Evolutionary conservation across 2,329 filamentous ascomycete genomes (phyloP).

Genomic region (Venturia asperata): DNA sequence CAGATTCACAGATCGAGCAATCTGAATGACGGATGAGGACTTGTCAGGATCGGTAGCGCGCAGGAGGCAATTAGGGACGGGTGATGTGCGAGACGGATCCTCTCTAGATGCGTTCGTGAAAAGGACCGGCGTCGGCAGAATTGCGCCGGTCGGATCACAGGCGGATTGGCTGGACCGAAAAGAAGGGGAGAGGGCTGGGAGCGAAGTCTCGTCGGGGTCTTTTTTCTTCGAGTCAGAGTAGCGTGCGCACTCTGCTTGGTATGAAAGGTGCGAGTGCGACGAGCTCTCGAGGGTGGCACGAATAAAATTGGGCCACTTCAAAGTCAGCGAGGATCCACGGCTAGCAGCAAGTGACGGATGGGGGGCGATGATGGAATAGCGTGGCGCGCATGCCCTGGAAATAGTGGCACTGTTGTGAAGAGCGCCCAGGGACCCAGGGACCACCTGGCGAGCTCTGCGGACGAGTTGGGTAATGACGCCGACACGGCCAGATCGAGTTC

Average conservation of each 20-base stretch:
- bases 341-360: constrained; percentile 27
- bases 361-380: constrained; percentile 26
- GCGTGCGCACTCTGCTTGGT: constrained; percentile 2
- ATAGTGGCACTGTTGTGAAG: constrained; percentile 25
- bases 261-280: constrained; percentile 10
- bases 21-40: constrained; percentile 24
- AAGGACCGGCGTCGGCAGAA: constrained; percentile 34
- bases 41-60: constrained; percentile 35
- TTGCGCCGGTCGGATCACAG: constrained; percentile 29
- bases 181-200: background rate
- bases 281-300: constrained; percentile 1
- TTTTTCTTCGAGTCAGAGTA: constrained; percentile 15
- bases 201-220: constrained; percentile 18
- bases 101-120: constrained; percentile 27
- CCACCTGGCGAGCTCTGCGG: constrained; percentile 3
- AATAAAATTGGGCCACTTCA: constrained; percentile 7
- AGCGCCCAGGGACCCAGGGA: background rate
- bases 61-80: constrained; percentile 33
- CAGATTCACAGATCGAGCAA: constrained; percentile 25
- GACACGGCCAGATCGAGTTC: constrained; percentile 27
- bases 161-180: constrained; percentile 11
- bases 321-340: constrained; percentile 8
- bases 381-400: constrained; percentile 34
- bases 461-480: constrained; percentile 17
- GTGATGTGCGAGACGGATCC: constrained; percentile 42